Base-by-base conservation (phyloP, 768 basidiomycete species). In the Daedalea quercina region DNA sequence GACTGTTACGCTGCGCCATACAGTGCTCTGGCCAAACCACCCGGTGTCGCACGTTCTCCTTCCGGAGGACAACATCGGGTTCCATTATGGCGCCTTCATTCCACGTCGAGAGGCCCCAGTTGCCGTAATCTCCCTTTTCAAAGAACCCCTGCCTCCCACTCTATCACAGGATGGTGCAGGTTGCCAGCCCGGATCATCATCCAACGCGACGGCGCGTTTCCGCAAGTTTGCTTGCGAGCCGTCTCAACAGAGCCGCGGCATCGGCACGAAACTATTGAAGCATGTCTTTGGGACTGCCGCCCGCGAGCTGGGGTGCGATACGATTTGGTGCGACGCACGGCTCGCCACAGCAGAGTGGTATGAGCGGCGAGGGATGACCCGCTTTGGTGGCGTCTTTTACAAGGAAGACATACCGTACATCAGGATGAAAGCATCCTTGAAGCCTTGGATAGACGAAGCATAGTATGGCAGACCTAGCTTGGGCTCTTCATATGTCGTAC, bases 241-340 rank as follows among this genome's bases (percentile, higher is more conserved):
- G 28, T 56, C 63, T n/a, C 71, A 73, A 60, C 82, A 81, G 66
- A 71, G 76, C 20, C 72, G 60, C 55, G 81, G 81, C 23, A 69
- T 85, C 54, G 81, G 79, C 31, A 75, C 77, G 23, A 65, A 60
- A 46, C 70, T 83, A 42, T 67, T 87, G 35, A 56, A 63, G 45
- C 64, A 74, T 57, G 68, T 65, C 17, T 69, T 74, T 48, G 64
- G 64, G 23, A 62, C 72, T 26, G 75, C 74, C 20, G 66, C 63
- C 57, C 64, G 68, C n/a, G 69, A 76, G 45, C 59, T 73, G 47
- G 70, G 69, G 19, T 75, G 69, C n/a, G 57, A 55, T 6, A 59
- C 74, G 12, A 64, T 79, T 6, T 84, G 80, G 80, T 84, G 81
- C 66, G 81, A 83, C 60, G 82, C 81, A 20, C 66, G 81, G 55